Evolutionary conservation across 2,329 filamentous ascomycete species (phyloP).

Genomic region (Colletotrichum sp.): DNA sequence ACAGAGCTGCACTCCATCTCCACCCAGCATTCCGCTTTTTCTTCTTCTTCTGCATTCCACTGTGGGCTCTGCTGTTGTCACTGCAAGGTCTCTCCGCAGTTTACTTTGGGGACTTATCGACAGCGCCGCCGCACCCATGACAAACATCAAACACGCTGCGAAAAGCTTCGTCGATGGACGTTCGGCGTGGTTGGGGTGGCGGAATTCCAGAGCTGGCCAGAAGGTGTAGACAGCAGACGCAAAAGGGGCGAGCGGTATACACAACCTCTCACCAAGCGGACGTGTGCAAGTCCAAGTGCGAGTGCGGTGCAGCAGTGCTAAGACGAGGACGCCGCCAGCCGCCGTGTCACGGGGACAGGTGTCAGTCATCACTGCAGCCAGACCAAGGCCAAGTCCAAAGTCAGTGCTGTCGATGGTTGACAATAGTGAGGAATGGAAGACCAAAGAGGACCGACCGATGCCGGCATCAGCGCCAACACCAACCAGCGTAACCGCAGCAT

Average conservation of each 20-base stretch:
- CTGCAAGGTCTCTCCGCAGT: background rate
- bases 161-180: conserved; percentile 5
- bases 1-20: background rate
- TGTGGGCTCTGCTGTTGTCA: background rate
- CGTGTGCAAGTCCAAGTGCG: background rate
- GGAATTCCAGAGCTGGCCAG: background rate
- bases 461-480: background rate
- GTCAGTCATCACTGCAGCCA: background rate
- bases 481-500: background rate
- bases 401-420: background rate
- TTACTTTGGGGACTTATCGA: background rate
- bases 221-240: background rate
- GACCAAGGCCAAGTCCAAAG: background rate
- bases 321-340: background rate
- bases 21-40: conserved; percentile 4
- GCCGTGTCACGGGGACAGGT: background rate
- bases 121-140: background rate
- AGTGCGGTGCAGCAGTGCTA: background rate
- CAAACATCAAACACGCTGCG: conserved; percentile 6
- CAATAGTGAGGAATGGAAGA: background rate
- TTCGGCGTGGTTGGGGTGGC: background rate
- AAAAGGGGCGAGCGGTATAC: background rate
- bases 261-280: background rate
- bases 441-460: background rate
- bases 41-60: background rate